These are phyloP conservation scores for Leccinum rimulosum DNA, from an alignment of 768 basidiomycete genomes.

Conservation along the genomic window DNA sequence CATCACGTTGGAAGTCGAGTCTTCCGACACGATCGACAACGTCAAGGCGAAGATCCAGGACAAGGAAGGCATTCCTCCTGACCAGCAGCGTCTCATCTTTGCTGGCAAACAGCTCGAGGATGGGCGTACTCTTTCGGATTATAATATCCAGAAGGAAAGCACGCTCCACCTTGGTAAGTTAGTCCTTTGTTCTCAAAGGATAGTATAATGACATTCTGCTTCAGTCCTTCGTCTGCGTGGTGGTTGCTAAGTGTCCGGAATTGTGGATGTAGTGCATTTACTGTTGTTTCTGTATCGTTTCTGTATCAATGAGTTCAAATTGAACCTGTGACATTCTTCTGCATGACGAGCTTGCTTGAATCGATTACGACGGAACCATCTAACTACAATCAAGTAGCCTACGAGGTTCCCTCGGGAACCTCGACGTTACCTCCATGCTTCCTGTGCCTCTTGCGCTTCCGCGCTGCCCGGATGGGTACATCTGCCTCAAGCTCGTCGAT, in stretches of 20 bases:
- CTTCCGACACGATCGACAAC: slow-evolving; percentile 73
- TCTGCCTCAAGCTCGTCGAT: not conserved
- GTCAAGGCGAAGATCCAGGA: slow-evolving; percentile 79
- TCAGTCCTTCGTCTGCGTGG: slow-evolving; percentile 77
- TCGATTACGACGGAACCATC: not conserved
- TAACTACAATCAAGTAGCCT: not conserved
- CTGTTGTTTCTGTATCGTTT: not conserved
- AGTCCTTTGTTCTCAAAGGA: fast-evolving
- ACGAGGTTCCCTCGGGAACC: not conserved
- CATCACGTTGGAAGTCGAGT: slow-evolving; percentile 74
- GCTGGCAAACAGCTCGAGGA: slow-evolving; percentile 80
- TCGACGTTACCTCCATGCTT: slow-evolving; percentile 1
- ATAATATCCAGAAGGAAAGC: slow-evolving; percentile 73
- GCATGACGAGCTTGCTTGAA: not conserved
- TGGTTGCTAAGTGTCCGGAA: slow-evolving; percentile 45
- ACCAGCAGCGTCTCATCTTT: slow-evolving; percentile 77
- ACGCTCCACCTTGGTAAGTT: slow-evolving; percentile 57
- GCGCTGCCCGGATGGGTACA: not conserved
- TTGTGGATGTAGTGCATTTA: not conserved
- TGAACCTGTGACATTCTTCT: not conserved
- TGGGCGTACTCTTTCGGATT: slow-evolving; percentile 74
- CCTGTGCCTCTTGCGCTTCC: slow-evolving; percentile 27
- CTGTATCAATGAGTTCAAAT: not conserved
- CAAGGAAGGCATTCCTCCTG: slow-evolving; percentile 78
- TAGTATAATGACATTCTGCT: not conserved